phyloP scores from a whole-genome alignment of 768 basidiomycete species.

The Coprinopsis cinerea region DNA sequence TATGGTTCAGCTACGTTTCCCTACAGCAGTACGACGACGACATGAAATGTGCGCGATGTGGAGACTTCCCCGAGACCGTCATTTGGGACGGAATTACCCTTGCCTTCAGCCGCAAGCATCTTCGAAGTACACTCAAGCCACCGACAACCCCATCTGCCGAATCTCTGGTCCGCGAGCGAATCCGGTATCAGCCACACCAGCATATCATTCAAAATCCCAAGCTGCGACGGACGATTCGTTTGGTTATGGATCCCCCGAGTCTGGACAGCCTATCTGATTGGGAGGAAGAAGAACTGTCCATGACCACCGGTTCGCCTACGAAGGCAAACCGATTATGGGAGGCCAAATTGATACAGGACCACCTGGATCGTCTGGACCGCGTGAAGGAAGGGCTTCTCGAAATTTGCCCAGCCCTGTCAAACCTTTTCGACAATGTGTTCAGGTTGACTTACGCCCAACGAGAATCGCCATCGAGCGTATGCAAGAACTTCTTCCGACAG shows the following conservation, averaged over 20 bases:
- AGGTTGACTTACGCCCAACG: not conserved
- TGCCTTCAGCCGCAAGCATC: slow-evolving; percentile 23
- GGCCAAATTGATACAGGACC: not conserved
- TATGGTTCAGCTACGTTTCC: slow-evolving; percentile 28
- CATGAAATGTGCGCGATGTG: slow-evolving; percentile 23
- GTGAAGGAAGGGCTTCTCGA: not conserved
- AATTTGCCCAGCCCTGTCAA: not conserved
- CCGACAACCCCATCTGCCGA: slow-evolving; percentile 15
- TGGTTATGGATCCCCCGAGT: not conserved
- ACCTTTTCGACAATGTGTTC: not conserved
- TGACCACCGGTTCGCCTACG: too few relatives aligned
- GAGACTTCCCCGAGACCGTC: slow-evolving; percentile 20
- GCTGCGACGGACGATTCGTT: not conserved
- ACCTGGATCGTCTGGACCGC: not conserved
- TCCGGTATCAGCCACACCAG: slow-evolving; percentile 7
- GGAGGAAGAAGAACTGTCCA: not conserved
- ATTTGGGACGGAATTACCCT: slow-evolving; percentile 31
- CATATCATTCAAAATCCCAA: slow-evolving; percentile 6
- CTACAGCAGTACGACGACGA: slow-evolving; percentile 18
- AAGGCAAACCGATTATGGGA: too few relatives aligned
- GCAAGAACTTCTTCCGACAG: slow-evolving; percentile 1
- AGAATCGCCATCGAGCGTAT: not conserved
- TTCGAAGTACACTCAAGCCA: slow-evolving; percentile 18
- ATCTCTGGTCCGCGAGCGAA: slow-evolving; percentile 1
- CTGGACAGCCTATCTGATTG: not conserved